Evolutionary conservation across 495 filamentous ascomycete genomes (phyloP).

Genomic region (Aspergillus coremiiformis): DNA sequence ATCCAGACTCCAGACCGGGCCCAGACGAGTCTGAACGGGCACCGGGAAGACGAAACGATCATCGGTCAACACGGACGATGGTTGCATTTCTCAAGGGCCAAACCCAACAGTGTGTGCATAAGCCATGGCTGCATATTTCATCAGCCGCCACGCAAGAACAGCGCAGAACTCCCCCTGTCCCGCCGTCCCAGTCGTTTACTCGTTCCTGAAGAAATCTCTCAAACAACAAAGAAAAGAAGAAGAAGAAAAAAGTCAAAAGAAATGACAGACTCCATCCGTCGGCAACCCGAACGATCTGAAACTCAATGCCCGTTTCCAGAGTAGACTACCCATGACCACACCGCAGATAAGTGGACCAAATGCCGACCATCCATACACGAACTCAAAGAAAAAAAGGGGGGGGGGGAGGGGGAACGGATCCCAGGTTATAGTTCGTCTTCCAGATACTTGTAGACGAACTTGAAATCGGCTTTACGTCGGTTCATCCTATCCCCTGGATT

Average conservation of each 20-base stretch:
- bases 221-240: constrained; percentile 13
- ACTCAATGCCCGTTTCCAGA: constrained; percentile 1
- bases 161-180: constrained; percentile 28
- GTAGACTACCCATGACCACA: neutral
- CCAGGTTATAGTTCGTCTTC: constrained; percentile 72
- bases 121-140: constrained; percentile 14
- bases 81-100: neutral
- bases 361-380: neutral
- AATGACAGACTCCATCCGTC: neutral
- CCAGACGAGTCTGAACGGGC: neutral
- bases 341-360: neutral
- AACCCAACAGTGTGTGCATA: constrained; percentile 3
- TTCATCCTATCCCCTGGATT: constrained; percentile 73
- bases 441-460: constrained; percentile 95
- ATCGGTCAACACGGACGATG: neutral
- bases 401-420: no score
- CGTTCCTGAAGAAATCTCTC: constrained; percentile 8
- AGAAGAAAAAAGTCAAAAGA: constrained; percentile 4
- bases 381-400: neutral
- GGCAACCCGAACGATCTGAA: neutral
- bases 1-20: neutral
- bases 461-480: constrained; percentile 94
- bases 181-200: constrained; percentile 22
- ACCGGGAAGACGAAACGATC: neutral
- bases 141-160: constrained; percentile 17